phyloP scores from a whole-genome alignment of 805 yeast genomes.

The Spencermartinsiella europaea region DNA sequence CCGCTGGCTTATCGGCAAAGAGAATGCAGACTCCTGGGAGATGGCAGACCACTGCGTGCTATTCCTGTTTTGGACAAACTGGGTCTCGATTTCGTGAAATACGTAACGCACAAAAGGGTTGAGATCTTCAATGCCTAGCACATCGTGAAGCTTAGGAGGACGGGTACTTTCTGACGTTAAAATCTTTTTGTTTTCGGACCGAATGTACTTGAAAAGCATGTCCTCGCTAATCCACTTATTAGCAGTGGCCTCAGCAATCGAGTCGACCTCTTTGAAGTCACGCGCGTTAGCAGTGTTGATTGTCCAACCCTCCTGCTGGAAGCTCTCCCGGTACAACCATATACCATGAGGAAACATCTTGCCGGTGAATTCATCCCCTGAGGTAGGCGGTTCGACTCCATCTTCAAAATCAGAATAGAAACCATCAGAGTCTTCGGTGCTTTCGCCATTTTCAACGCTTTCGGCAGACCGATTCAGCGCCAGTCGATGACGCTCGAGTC shows the following conservation, averaged over 20 bases:
- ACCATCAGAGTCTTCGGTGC: neutral
- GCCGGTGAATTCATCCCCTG: neutral
- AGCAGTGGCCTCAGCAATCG: constrained; percentile 45
- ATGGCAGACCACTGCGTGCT: constrained; percentile 11
- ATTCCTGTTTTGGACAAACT: constrained; percentile 7
- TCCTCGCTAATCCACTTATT: constrained; percentile 37
- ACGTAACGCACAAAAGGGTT: constrained; percentile 18
- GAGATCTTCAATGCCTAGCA: constrained; percentile 1
- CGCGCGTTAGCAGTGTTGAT: constrained; percentile 36
- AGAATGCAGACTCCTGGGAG: constrained; percentile 14
- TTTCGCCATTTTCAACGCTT: neutral
- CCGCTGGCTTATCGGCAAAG: constrained; percentile 12
- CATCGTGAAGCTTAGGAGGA: neutral
- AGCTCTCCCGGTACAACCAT: constrained; percentile 14
- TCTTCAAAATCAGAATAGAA: neutral
- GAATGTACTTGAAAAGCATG: constrained; percentile 11
- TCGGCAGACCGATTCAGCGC: neutral
- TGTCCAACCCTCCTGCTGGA: constrained; percentile 54
- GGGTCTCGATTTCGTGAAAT: constrained; percentile 18
- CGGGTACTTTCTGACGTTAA: constrained; percentile 1
- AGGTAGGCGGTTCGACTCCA: neutral
- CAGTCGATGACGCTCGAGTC: neutral
- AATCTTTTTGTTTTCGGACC: constrained; percentile 7
- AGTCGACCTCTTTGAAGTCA: constrained; percentile 46
- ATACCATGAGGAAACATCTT: constrained; percentile 9